Conservation (phyloP, 768 basidiomycete genomes). For the Nidularia sp. region DNA sequence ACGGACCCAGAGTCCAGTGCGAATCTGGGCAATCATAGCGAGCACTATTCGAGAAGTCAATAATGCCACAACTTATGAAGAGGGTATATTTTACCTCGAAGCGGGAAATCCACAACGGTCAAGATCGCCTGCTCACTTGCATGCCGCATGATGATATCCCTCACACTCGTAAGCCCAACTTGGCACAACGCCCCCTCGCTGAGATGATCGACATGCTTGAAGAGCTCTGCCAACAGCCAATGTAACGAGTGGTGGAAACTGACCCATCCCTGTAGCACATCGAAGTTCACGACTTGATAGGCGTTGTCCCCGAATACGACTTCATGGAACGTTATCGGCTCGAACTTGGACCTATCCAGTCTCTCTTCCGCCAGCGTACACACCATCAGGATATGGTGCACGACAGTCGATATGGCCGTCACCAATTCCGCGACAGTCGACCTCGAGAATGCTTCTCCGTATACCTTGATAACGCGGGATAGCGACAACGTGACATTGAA, state of each 20-base stretch:
- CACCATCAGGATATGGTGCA: constrained; percentile 68
- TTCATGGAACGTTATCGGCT: constrained; percentile 57
- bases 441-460: constrained; percentile 77
- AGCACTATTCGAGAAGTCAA: constrained; percentile 47
- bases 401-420: constrained; percentile 61
- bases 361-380: constrained; percentile 66
- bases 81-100: constrained; percentile 60
- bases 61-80: background rate
- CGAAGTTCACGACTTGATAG: constrained; percentile 71
- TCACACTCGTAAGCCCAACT: constrained; percentile 49
- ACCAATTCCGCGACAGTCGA: constrained; percentile 57
- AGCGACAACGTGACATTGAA: constrained; percentile 93
- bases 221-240: constrained; percentile 85
- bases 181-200: constrained; percentile 47
- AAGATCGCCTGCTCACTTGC: constrained; percentile 68
- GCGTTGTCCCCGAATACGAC: constrained; percentile 57
- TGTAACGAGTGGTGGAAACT: constrained; percentile 92
- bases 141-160: constrained; percentile 57
- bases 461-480: constrained; percentile 83
- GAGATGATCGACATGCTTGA: constrained; percentile 77
- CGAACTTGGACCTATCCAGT: constrained; percentile 63
- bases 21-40: constrained; percentile 91
- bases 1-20: constrained; percentile 94
- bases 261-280: constrained; percentile 77
- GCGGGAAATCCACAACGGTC: constrained; percentile 81